Evolutionary conservation across 1,284 basidiomycete genomes (phyloP), one percentile per base, ranked within the genome.

Genomic region (Lentinula novae-zelandiae): DNA sequence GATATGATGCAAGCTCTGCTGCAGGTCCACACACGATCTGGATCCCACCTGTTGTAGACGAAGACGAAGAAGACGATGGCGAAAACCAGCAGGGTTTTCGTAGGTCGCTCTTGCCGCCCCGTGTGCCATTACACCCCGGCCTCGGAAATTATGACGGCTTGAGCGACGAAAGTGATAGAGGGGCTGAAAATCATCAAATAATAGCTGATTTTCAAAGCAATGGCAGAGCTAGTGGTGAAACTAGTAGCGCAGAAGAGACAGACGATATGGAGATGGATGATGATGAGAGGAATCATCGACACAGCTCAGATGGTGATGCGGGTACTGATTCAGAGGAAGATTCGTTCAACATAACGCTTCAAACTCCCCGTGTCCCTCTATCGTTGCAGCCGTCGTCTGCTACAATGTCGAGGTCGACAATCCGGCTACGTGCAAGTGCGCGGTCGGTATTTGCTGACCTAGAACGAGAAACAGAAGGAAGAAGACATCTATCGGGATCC

Each of bases 321-420:
- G 70, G 76, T 57, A 74, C 78, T 39, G 76, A 77, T 22, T 79
- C 44, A 12, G 46, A 71, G 71, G 85, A 89, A 62, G 84, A 86
- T 63, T 81, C 82, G 57, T 87, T 89, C 66, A 78, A 89, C 61
- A 73, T 82, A 39, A 90, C 89, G 0, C 74, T 90, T 62, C 82
- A 78, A 60, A 90, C 89, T 5, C 89, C 89, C 9, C 53, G 58
- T 36, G 61, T 54, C 68, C 76, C 63, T 71, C 71, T 60, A 67
- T 69, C 44, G 63, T 68, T 57, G 64, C 56, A 53, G 46, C 60
- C 63, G 1, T 53, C 52, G 33, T 48, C 53, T 53, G 53, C 57
- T 31, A 60, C 54, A 15, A 51, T 50, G 8, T 51, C 71, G 40
- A 38, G 55, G 36, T 62, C 61, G 22, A 62, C 61, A 9, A 59